Conservation (phyloP, 176 grass and related monocot species). For the Cenchrus americanus region DNA sequence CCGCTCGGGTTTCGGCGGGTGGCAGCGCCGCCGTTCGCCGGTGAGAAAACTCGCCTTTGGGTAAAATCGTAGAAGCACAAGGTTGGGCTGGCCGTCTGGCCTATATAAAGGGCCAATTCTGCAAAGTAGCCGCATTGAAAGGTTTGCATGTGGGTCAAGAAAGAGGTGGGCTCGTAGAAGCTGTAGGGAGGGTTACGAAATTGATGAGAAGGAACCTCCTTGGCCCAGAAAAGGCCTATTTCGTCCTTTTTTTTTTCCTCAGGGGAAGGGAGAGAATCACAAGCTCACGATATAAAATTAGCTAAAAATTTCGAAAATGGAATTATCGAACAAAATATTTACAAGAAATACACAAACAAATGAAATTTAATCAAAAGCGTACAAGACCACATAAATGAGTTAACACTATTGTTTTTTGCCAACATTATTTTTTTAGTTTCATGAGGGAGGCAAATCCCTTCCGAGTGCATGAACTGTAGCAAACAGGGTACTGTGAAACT, state of each 20-base stretch:
- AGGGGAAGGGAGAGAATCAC: background rate
- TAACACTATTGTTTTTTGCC: too few relatives aligned
- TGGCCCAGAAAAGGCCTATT: background rate
- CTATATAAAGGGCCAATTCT: too few relatives aligned
- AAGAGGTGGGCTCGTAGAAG: too few relatives aligned
- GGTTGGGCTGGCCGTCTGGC: background rate
- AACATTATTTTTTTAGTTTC: background rate
- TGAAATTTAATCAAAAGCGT: background rate
- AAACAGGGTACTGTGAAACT: background rate
- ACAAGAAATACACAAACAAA: background rate
- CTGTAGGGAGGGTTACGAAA: background rate
- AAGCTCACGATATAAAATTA: background rate
- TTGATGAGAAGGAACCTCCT: too few relatives aligned
- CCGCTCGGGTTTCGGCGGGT: background rate
- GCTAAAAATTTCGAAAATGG: background rate
- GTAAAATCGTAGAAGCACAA: background rate
- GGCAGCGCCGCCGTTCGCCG: constrained; percentile 29
- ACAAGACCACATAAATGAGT: background rate
- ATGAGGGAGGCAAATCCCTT: background rate
- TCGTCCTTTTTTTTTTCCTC: background rate
- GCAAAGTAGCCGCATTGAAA: background rate
- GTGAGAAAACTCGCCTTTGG: background rate
- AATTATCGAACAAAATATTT: background rate
- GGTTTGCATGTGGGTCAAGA: background rate
- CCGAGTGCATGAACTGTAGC: background rate